phyloP scores from a whole-genome alignment of 805 yeast species.

The Saccharomycopsis fermentans region DNA sequence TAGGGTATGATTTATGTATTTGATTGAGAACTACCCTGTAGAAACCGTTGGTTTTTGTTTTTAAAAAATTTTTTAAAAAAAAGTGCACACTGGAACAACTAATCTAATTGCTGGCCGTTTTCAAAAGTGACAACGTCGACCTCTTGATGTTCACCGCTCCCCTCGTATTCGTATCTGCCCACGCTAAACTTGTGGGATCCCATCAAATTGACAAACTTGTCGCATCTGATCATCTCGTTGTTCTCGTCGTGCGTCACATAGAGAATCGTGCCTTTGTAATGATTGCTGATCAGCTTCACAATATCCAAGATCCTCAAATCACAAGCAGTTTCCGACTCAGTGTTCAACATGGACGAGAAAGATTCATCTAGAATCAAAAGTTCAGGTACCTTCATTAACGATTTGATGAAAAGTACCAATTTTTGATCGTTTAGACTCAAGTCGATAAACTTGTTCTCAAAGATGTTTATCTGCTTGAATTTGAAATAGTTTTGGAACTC shows the following conservation, averaged over 20 bases:
- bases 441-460: slow-evolving; percentile 36
- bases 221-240: slow-evolving; percentile 69
- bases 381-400: slow-evolving; percentile 68
- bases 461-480: background rate
- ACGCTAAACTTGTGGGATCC: slow-evolving; percentile 24
- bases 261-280: slow-evolving; percentile 62
- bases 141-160: slow-evolving; percentile 18
- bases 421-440: slow-evolving; percentile 69
- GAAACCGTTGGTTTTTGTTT: too few relatives aligned
- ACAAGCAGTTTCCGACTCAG: background rate
- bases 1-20: too few relatives aligned
- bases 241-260: slow-evolving; percentile 69
- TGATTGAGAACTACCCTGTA: too few relatives aligned
- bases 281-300: slow-evolving; percentile 26
- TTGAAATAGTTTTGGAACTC: slow-evolving; percentile 1
- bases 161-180: slow-evolving; percentile 22
- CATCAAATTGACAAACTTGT: slow-evolving; percentile 34
- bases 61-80: too few relatives aligned
- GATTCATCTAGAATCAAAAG: slow-evolving; percentile 86
- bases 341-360: slow-evolving; percentile 63
- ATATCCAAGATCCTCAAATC: background rate
- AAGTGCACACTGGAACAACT: too few relatives aligned
- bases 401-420: slow-evolving; percentile 61
- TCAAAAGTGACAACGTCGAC: background rate
- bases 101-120: background rate